Evolutionary conservation across 768 basidiomycete species (phyloP), one percentile per base, ranked within the genome.

Genomic region (Chiua virens): DNA sequence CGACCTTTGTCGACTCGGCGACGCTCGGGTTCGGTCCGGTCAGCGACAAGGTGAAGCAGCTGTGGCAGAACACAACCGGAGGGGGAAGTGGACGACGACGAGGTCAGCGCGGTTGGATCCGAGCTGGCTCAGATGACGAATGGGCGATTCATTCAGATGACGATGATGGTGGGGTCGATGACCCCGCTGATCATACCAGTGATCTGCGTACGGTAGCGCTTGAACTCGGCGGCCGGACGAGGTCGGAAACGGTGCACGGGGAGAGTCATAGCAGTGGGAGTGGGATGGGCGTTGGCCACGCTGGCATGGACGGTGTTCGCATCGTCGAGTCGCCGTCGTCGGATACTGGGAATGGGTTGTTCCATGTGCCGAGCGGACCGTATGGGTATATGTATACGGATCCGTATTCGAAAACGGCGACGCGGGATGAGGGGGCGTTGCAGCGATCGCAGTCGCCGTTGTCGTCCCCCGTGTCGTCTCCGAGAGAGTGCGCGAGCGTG

Each of bases 41-140:
- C 3, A 58, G 58, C 37, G 63, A 55, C 49, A 68, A 59, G 59
- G 50, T 63, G 28, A 71, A 59, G 14, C 57, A 45, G 2, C 40
- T 67, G n/a, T 68, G 66, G 71, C 49, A 53, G 46, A 52, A 57
- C 49, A 48, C 43, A 32, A 34, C 7, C 27, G 48, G 43, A 23
- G 5, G 34, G n/a, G 21, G 35, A n/a, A 47, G 50, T 27, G 48
- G 47, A 38, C 17, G 61, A 45, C 51, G 39, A 64, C 63, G 60
- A 50, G 57, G 61, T 53, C 64, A 61, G 42, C 67, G 70, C 41
- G 79, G 81, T 25, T 84, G 83, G 82, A 68, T 81, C 21, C 74
- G 74, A 53, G 75, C 81, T 36, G 71, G 73, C 34, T 77, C 73
- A 34, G 68, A 70, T 34, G 79, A 79, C 49, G 78, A 77, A 52